Evolutionary conservation across 306 rosid species (phyloP).

Genomic region (Trifolium repens): DNA sequence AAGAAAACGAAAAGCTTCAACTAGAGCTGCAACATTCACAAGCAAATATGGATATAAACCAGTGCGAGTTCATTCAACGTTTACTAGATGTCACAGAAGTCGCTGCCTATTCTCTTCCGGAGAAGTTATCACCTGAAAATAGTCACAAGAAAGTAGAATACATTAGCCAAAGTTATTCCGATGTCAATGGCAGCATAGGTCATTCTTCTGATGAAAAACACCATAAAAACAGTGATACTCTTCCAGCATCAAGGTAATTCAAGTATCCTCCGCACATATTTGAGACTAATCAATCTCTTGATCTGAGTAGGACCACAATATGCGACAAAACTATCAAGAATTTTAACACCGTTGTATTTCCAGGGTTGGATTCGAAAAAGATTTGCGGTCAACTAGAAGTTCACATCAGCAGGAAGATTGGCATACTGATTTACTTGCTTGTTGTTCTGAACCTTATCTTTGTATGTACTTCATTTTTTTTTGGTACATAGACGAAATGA

Average conservation of each 20-base stretch:
- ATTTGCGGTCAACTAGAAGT: slow-evolving; percentile 64
- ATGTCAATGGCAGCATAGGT: slow-evolving; percentile 53
- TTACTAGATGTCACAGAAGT: slow-evolving; percentile 77
- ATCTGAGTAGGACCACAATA: not conserved
- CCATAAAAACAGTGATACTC: slow-evolving; percentile 55
- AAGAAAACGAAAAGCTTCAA: slow-evolving; percentile 93
- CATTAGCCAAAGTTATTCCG: slow-evolving; percentile 49
- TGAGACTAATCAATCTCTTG: not conserved
- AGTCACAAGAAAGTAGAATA: slow-evolving; percentile 58
- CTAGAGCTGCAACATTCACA: slow-evolving; percentile 86
- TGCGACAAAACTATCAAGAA: not conserved
- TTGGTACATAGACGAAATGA: too few relatives aligned
- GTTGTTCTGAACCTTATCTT: slow-evolving; percentile 87
- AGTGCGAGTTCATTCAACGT: slow-evolving; percentile 92
- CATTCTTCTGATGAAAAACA: slow-evolving; percentile 58
- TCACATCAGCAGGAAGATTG: slow-evolving; percentile 74
- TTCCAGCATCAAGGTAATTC: slow-evolving; percentile 59
- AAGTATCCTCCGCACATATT: not conserved
- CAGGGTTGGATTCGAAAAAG: slow-evolving; percentile 34
- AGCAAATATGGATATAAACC: slow-evolving; percentile 68
- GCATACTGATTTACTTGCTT: slow-evolving; percentile 92
- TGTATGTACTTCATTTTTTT: slow-evolving; percentile 47
- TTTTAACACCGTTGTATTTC: not conserved
- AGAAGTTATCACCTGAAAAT: slow-evolving; percentile 59
- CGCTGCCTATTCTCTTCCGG: slow-evolving; percentile 61